Evolutionary conservation across 345 rosid species (phyloP).

Genomic region (Moricandia moricandioides): DNA sequence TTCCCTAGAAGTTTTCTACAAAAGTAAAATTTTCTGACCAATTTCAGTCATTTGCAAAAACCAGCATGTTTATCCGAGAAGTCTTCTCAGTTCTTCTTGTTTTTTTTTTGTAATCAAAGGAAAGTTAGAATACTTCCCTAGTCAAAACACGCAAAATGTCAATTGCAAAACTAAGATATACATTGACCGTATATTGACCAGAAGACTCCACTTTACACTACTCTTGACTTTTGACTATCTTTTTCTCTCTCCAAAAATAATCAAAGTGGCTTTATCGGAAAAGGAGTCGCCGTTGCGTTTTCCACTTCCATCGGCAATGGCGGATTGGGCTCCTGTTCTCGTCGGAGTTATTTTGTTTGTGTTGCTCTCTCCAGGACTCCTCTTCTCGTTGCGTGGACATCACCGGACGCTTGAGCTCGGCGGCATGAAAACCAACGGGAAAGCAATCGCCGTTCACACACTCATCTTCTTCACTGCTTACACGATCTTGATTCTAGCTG

Average conservation of each 20-base stretch:
- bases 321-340: conserved; percentile 93
- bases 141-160: too few relatives aligned
- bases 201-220: too few relatives aligned
- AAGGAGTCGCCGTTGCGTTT: conserved; percentile 10
- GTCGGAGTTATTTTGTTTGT: conserved; percentile 84
- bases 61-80: too few relatives aligned
- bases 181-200: too few relatives aligned
- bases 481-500: conserved; percentile 72
- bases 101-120: too few relatives aligned
- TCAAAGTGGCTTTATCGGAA: conserved; percentile 14
- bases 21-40: too few relatives aligned
- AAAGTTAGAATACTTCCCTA: too few relatives aligned
- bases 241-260: background rate
- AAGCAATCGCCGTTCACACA: conserved; percentile 80
- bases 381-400: conserved; percentile 76
- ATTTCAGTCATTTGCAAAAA: too few relatives aligned
- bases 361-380: conserved; percentile 78
- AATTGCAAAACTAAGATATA: too few relatives aligned
- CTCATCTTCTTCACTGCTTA: conserved; percentile 78
- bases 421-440: conserved; percentile 90
- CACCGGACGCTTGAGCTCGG: conserved; percentile 60
- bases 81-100: too few relatives aligned
- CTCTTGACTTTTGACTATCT: background rate
- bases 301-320: conserved; percentile 43
- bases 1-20: too few relatives aligned